Evolutionary conservation across 352 stramenopile genomes (phyloP).

Genomic region (Pythium phragmiticola): DNA sequence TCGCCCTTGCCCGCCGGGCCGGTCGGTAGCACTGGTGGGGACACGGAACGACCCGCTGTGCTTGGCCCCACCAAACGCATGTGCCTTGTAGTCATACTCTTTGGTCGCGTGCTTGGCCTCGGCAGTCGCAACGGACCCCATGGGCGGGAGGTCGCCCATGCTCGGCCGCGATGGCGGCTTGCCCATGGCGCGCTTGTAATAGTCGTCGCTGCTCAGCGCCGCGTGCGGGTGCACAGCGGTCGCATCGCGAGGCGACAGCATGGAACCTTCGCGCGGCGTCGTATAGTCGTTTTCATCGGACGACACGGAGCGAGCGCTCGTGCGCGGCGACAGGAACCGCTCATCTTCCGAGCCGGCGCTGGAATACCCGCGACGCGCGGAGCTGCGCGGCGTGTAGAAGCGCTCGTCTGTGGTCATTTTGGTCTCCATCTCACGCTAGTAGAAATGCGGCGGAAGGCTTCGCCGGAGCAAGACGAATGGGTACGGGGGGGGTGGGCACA

Average conservation of each 20-base stretch:
- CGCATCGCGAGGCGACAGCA: slow-evolving; percentile 13
- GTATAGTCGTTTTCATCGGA: slow-evolving; percentile 64
- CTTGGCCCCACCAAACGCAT: slow-evolving; percentile 15
- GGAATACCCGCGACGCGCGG: slow-evolving; percentile 52
- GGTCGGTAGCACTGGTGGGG: neutral
- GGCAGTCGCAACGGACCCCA: neutral
- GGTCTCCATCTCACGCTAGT: slow-evolving; percentile 36
- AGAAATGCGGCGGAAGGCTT: too few species aligned
- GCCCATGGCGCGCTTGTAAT: slow-evolving; percentile 25
- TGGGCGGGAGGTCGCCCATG: slow-evolving; percentile 22
- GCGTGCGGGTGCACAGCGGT: slow-evolving; percentile 16
- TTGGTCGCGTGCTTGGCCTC: slow-evolving; percentile 6
- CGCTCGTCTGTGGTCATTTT: slow-evolving; percentile 47
- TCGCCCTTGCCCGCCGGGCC: neutral
- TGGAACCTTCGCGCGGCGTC: slow-evolving; percentile 46
- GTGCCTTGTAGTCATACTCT: slow-evolving; percentile 36
- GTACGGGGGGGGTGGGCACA: neutral
- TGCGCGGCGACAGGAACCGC: slow-evolving; percentile 55
- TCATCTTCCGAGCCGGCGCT: slow-evolving; percentile 57
- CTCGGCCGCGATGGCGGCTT: slow-evolving; percentile 16
- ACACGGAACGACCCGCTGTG: slow-evolving; percentile 12
- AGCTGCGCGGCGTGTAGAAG: slow-evolving; percentile 68
- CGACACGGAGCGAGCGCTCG: slow-evolving; percentile 54
- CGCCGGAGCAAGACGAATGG: too few species aligned
- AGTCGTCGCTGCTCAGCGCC: slow-evolving; percentile 21